These are phyloP conservation scores for Escovopsis weberi DNA, from an alignment of 2,329 filamentous ascomycete genomes.

Conservation along the genomic window DNA sequence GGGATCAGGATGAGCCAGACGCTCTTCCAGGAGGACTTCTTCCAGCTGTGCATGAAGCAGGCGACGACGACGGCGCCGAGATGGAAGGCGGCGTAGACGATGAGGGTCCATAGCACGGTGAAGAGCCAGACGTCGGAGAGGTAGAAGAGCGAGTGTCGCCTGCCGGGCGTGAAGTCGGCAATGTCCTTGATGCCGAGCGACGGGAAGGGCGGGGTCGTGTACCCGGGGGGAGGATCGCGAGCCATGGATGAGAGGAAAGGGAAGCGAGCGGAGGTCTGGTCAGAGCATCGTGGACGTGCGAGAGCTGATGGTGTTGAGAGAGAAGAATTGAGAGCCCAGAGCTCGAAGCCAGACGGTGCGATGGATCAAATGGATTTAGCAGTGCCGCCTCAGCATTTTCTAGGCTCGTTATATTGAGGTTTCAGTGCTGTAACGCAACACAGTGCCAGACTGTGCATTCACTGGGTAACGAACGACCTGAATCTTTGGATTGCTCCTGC, in stretches of 20 bases:
- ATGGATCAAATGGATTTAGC: no score
- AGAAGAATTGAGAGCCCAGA: no score
- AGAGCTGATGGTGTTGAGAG: no score
- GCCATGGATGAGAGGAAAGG: conserved; percentile 8
- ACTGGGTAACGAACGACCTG: no score
- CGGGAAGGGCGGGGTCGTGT: conserved; percentile 60
- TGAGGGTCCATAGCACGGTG: conserved; percentile 73
- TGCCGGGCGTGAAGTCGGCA: conserved; percentile 25
- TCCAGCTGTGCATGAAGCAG: conserved; percentile 52
- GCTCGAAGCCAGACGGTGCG: no score
- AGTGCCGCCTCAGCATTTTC: no score
- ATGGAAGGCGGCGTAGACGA: conserved; percentile 65
- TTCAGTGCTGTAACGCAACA: no score
- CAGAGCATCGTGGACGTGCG: no score
- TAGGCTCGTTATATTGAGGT: no score
- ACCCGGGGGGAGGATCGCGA: conserved; percentile 30
- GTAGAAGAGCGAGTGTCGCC: conserved; percentile 50
- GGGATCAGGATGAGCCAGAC: conserved; percentile 60
- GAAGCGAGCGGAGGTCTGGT: no score
- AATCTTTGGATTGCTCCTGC: no score
- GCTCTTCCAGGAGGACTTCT: conserved; percentile 40
- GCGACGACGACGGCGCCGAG: conserved; percentile 57
- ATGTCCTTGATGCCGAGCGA: conserved; percentile 63
- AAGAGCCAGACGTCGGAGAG: conserved; percentile 73
- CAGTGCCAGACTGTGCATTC: no score